Conservation (phyloP, 2,329 filamentous ascomycete genomes). For the Emergomyces africanus region DNA sequence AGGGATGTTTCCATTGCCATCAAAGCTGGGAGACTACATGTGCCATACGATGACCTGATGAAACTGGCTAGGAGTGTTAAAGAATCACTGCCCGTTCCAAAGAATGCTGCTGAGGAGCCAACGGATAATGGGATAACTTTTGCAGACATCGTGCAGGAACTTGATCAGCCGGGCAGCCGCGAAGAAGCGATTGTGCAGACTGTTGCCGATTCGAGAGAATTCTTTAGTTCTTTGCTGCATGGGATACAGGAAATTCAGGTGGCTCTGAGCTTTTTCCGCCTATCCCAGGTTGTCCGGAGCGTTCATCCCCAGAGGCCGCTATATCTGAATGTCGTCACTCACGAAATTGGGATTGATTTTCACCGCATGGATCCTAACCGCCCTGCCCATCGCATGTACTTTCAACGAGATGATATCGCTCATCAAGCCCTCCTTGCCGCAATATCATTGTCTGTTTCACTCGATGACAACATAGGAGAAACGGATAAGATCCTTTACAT, state of each 20-base stretch:
- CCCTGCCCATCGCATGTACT: constrained; percentile 96
- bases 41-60: constrained; percentile 78
- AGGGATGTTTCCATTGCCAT: constrained; percentile 80
- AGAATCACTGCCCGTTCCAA: constrained; percentile 28
- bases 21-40: constrained; percentile 79
- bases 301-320: constrained; percentile 57
- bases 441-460: constrained; percentile 78
- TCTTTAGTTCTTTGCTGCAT: constrained; percentile 75
- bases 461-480: constrained; percentile 79
- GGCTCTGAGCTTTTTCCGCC: constrained; percentile 76
- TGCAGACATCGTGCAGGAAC: constrained; percentile 60
- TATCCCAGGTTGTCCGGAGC: constrained; percentile 61
- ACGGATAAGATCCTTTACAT: constrained; percentile 83
- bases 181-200: constrained; percentile 63
- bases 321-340: constrained; percentile 80
- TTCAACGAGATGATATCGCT: constrained; percentile 79
- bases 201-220: constrained; percentile 85
- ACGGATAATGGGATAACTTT: constrained; percentile 49
- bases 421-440: constrained; percentile 90
- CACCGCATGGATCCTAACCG: constrained; percentile 85
- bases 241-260: constrained; percentile 97
- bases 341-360: constrained; percentile 88
- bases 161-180: constrained; percentile 53
- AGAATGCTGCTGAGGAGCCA: background rate
- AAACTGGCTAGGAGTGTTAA: constrained; percentile 27